These are phyloP conservation scores for Yarrowia porcina DNA, from an alignment of 805 yeast genomes.

Conservation along the genomic window DNA sequence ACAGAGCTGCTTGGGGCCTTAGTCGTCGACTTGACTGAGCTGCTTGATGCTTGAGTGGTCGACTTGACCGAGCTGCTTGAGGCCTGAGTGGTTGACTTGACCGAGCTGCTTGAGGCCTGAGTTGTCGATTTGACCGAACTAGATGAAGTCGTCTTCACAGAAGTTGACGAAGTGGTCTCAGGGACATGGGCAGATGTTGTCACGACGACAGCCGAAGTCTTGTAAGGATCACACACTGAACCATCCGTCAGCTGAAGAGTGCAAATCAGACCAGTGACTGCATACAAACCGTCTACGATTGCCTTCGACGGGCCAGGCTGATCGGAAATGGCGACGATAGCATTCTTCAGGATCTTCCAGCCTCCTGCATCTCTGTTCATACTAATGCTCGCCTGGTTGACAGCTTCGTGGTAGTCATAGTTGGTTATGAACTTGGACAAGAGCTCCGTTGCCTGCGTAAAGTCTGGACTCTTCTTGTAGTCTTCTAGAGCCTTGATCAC, in stretches of 20 bases:
- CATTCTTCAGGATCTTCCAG: background rate
- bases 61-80: no score
- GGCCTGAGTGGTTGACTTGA: no score
- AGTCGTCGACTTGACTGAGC: no score
- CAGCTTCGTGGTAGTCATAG: background rate
- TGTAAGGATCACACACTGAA: background rate
- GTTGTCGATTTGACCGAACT: no score
- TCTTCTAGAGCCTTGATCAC: background rate
- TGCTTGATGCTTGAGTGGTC: no score
- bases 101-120: no score
- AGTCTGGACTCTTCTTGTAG: background rate
- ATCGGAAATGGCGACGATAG: background rate
- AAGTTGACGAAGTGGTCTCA: no score
- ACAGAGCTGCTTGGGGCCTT: no score
- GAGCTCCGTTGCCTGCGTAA: background rate
- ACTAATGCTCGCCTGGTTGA: background rate
- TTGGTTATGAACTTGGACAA: background rate
- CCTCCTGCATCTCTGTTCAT: background rate
- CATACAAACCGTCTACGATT: background rate
- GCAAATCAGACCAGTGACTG: background rate
- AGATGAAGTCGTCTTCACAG: no score
- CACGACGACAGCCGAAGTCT: background rate
- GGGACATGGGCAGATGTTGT: no score
- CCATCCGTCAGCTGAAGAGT: background rate
- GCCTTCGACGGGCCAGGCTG: background rate